Evolutionary conservation across 345 rosid species (phyloP).

Genomic region (Brassica nigra): DNA sequence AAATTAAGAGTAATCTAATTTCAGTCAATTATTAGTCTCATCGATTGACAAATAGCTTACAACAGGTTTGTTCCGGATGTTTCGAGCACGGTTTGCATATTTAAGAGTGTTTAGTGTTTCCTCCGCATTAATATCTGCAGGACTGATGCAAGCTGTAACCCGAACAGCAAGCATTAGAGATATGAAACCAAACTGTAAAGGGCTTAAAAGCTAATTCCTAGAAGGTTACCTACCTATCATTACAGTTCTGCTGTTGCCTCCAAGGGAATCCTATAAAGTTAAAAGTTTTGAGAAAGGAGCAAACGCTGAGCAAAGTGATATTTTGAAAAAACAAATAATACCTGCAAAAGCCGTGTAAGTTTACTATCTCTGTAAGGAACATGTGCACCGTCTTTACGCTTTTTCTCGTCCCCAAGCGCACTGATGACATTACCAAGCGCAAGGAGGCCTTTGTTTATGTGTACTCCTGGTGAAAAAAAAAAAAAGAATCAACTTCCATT

Average conservation of each 20-base stretch:
- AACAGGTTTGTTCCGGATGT: conserved; percentile 94
- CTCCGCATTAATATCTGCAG: conserved; percentile 98
- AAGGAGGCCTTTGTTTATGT: conserved; percentile 96
- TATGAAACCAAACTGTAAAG: neutral
- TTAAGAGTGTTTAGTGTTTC: conserved; percentile 95
- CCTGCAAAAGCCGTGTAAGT: conserved; percentile 98
- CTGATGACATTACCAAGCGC: conserved; percentile 99
- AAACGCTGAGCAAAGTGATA: neutral
- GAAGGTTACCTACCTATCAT: conserved; percentile 74
- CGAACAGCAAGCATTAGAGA: conserved; percentile 1
- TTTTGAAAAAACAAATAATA: conserved; percentile 28
- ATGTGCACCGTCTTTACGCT: conserved; percentile 88
- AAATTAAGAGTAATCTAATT: neutral
- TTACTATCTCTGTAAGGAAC: conserved; percentile 99
- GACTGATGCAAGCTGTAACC: conserved; percentile 90
- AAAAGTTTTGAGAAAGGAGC: conserved; percentile 7
- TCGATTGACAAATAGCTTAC: conserved; percentile 53
- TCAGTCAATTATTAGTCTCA: neutral
- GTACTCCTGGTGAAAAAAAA: conserved; percentile 64
- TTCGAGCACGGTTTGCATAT: conserved; percentile 99
- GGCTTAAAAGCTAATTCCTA: neutral
- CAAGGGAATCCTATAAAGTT: conserved; percentile 85
- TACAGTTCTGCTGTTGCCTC: conserved; percentile 98
- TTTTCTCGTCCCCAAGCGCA: conserved; percentile 98
- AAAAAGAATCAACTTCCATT: conserved; percentile 32